Evolutionary conservation across 768 basidiomycete genomes (phyloP).

Genomic region (Collybia mongolica): DNA sequence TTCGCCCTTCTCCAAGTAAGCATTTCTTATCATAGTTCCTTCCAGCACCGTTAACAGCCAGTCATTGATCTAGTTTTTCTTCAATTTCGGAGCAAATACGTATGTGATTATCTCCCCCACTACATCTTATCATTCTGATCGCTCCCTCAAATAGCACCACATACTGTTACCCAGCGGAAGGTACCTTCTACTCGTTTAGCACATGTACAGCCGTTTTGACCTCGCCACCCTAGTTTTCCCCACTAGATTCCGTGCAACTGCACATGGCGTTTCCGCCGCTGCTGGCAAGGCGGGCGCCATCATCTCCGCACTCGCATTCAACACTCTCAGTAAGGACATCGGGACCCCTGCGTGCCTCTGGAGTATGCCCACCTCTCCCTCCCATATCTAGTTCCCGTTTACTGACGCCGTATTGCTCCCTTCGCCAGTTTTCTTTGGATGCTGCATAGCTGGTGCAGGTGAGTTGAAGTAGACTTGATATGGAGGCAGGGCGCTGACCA

Average conservation of each 20-base stretch:
- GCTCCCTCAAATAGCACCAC: constrained; percentile 50
- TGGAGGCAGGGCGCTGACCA: not conserved
- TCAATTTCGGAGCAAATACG: constrained; percentile 80
- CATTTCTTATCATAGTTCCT: not conserved
- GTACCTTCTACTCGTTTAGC: not conserved
- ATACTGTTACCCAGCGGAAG: constrained; percentile 4
- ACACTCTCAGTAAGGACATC: constrained; percentile 54
- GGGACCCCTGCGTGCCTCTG: constrained; percentile 68
- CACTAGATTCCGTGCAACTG: constrained; percentile 68
- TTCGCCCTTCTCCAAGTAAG: constrained; percentile 66
- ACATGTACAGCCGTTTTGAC: no score
- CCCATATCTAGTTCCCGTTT: not conserved
- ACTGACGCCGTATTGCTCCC: not conserved
- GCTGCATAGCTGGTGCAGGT: constrained; percentile 56
- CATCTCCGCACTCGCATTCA: constrained; percentile 73
- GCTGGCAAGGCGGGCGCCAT: constrained; percentile 76
- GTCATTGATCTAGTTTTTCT: constrained; percentile 70
- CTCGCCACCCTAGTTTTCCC: constrained; percentile 72
- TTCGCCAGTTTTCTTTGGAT: constrained; percentile 61
- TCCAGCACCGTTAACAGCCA: no score
- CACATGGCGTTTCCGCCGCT: constrained; percentile 76
- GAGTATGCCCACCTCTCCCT: constrained; percentile 47
- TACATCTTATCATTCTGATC: no score
- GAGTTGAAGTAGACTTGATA: not conserved
- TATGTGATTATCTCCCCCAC: no score